Conservation (phyloP, 1,139 yeast species). For the Geotrichum citri-aurantii region DNA sequence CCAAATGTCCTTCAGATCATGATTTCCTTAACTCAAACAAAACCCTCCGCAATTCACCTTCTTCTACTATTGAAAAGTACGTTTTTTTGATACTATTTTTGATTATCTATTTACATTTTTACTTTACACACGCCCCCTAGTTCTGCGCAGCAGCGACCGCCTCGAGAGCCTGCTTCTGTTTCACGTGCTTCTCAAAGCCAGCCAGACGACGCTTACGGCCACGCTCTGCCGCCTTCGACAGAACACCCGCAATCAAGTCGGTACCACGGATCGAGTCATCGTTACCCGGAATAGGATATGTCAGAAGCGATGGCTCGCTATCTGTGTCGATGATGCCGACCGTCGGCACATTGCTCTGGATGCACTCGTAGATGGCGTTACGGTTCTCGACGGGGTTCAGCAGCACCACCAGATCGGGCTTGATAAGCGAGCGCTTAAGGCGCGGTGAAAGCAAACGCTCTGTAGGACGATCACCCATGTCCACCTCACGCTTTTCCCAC, state of each 20-base stretch:
- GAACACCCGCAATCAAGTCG: conserved; percentile 71
- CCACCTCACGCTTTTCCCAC: conserved; percentile 62
- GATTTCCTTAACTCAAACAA: too few relatives aligned
- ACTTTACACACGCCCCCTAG: neutral
- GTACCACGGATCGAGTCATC: conserved; percentile 87
- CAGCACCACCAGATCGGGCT: conserved; percentile 83
- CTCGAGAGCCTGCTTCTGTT: conserved; percentile 1
- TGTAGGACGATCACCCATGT: conserved; percentile 57
- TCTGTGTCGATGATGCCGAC: conserved; percentile 92
- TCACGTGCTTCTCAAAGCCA: conserved; percentile 30
- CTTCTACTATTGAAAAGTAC: too few relatives aligned
- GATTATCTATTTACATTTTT: too few relatives aligned
- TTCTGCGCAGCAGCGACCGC: neutral
- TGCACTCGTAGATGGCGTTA: conserved; percentile 76
- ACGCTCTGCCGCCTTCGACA: conserved; percentile 76
- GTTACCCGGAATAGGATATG: conserved; percentile 94
- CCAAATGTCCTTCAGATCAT: too few relatives aligned
- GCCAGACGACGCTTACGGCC: conserved; percentile 59
- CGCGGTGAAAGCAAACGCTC: conserved; percentile 48
- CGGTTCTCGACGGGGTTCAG: conserved; percentile 86
- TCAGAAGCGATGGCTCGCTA: conserved; percentile 80
- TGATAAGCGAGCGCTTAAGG: conserved; percentile 40
- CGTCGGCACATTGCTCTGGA: conserved; percentile 79
- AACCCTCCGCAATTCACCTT: too few relatives aligned
- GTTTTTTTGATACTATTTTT: too few relatives aligned